Conservation (phyloP, 1,284 basidiomycete species). For the Austroboletus novae-zelandiae region DNA sequence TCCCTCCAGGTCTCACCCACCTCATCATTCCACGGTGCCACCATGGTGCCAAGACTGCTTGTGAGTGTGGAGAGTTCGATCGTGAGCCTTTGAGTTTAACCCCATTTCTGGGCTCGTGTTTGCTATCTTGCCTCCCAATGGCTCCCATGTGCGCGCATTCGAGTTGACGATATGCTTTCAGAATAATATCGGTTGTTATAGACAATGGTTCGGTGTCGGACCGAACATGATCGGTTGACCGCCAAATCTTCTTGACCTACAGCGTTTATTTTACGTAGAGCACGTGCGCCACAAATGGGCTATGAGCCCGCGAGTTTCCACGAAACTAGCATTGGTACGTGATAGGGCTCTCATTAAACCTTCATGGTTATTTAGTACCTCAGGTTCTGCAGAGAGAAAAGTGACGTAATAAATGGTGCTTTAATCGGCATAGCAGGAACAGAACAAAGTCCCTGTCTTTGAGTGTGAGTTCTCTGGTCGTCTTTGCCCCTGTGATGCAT, state of each 20-base stretch:
- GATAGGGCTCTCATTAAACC: not conserved
- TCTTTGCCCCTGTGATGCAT: not conserved
- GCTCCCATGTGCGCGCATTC: no score
- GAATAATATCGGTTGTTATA: no score
- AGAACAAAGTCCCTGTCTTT: not conserved
- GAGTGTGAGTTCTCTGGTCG: not conserved
- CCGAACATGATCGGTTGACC: not conserved
- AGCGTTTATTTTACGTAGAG: no score
- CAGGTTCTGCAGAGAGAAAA: not conserved
- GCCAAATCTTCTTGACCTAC: not conserved
- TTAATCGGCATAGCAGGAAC: no score
- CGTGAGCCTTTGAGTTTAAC: no score
- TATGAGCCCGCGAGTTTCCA: not conserved
- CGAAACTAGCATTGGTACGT: not conserved
- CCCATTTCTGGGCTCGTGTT: no score
- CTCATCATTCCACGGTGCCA: not conserved
- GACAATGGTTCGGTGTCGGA: no score
- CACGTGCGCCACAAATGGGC: not conserved
- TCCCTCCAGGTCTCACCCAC: not conserved
- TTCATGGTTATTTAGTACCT: not conserved
- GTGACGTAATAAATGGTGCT: not conserved
- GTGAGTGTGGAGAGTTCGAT: not conserved
- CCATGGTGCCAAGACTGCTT: not conserved
- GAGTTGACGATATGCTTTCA: no score
- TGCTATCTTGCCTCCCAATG: no score